Evolutionary conservation across 345 rosid genomes (phyloP), one percentile per base, ranked within the genome.

Genomic region (Ceriops tagal): DNA sequence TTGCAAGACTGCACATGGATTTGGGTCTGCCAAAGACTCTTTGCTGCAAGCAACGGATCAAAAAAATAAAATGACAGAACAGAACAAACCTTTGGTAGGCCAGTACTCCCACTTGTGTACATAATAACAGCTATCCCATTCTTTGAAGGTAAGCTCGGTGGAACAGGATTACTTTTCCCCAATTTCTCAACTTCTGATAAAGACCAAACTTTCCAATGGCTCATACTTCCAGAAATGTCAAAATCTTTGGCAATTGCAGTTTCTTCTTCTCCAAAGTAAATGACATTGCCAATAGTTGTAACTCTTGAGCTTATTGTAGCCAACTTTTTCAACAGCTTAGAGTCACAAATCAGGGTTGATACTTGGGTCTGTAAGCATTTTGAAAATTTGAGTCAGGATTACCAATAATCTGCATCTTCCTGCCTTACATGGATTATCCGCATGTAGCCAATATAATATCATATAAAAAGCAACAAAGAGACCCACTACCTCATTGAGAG

Each of bases 41-140:
- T 43, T 43, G 49, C 49, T 43, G 49, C 35, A 61, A 34, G 56
- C 10, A 53, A 63, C 0, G 6, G 53, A 65, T 1, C 19, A 35
- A 18, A 75, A 47, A 47, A 18, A 61, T 56, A 6, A 62, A 30
- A 52, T 26, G 3, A 65, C 51, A 18, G 22, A 28, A 34, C 5
- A 32, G 35, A 65, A 53, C 74, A 49, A 77, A 93, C 98, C 97
- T 93, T 93, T 65, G 97, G 97, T 65, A 91, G 75, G 69, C 98
- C 97, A 1, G 96, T 86, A 73, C 98, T 93, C 71, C 98, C 98
- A 72, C 98, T 93, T 39, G 98, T 93, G 74, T 89, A 93, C 98
- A 93, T 89, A 66, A 93, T 78, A 68, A 91, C 89, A 28, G 96
- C 97, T 72, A 84, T 70, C 6, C 78, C 82, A 64, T 91, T 81